A percentile compares a stretch with the other conserved stretches of the same genome.
phyloP scores from a whole-genome alignment of 2,329 filamentous ascomycete species.

The Claviceps sp. region DNA sequence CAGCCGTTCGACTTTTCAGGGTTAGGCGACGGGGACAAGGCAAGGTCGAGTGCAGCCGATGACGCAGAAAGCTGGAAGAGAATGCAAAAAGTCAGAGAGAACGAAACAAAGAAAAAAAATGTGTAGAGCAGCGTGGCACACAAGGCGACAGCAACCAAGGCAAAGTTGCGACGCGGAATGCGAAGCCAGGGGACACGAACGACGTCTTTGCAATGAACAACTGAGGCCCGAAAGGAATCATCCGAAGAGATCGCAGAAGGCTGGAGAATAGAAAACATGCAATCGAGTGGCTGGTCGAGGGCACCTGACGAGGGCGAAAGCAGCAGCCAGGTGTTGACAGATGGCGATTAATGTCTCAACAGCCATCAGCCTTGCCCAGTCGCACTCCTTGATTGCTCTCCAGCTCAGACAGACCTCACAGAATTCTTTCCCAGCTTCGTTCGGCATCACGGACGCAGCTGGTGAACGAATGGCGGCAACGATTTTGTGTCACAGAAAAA shows the following conservation, averaged over 20 bases:
- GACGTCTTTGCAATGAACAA: not conserved
- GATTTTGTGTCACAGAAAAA: not conserved
- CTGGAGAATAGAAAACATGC: not conserved
- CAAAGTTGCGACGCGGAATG: not conserved
- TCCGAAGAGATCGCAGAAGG: not conserved
- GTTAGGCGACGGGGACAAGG: constrained; percentile 52
- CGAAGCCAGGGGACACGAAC: not conserved
- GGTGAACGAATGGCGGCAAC: not conserved
- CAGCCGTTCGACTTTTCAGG: constrained; percentile 44
- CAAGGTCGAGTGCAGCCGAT: constrained; percentile 68
- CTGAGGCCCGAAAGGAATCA: not conserved
- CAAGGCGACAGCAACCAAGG: not conserved
- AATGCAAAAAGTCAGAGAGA: constrained; percentile 21
- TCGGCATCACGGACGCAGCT: not conserved
- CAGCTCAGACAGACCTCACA: not conserved
- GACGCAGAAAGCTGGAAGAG: constrained; percentile 59
- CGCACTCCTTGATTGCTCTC: not conserved
- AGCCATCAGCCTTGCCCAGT: constrained; percentile 1
- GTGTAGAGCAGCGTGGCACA: constrained; percentile 5
- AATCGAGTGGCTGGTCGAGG: not conserved
- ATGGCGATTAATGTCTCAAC: not conserved
- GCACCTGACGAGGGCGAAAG: not conserved
- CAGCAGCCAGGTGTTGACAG: constrained; percentile 1
- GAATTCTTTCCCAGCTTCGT: too few species aligned
- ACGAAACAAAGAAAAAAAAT: constrained; percentile 9